These are phyloP conservation scores for Lablab purpureus DNA, from an alignment of 306 rosid species.

Conservation along the genomic window DNA sequence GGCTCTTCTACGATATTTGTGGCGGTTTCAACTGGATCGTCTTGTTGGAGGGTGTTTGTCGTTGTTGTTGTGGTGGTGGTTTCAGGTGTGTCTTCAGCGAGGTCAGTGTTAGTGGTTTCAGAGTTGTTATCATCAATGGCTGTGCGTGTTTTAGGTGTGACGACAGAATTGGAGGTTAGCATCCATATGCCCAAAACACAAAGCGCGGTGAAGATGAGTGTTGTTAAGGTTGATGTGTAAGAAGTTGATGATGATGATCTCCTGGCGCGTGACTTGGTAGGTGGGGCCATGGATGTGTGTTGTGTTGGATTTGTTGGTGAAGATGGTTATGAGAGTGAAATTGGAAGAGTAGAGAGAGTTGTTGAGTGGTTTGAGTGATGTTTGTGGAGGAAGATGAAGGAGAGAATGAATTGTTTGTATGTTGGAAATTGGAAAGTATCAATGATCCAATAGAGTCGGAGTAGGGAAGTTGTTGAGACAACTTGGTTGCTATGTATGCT, in stretches of 20 bases:
- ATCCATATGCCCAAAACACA: constrained; percentile 81
- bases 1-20: neutral
- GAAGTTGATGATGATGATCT: constrained; percentile 65
- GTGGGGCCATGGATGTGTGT: constrained; percentile 52
- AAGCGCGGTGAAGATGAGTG: constrained; percentile 59
- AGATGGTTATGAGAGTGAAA: constrained; percentile 9
- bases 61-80: neutral
- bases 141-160: constrained; percentile 44
- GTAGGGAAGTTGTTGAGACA: constrained; percentile 49
- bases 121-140: constrained; percentile 13
- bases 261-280: constrained; percentile 62
- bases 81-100: neutral
- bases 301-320: constrained; percentile 28
- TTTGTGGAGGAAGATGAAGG: neutral
- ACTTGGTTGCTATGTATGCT: constrained; percentile 1
- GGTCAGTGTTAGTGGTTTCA: constrained; percentile 26
- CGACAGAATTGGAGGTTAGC: constrained; percentile 59
- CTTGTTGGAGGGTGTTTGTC: constrained; percentile 3
- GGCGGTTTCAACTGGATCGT: neutral
- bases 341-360: neutral
- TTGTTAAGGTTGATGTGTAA: constrained; percentile 64
- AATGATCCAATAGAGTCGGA: constrained; percentile 79
- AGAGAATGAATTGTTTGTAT: constrained; percentile 36
- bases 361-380: neutral
- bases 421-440: constrained; percentile 56